Percentiles rank a stretch among this genome's conserved stretches.
phyloP scores from a whole-genome alignment of 1,139 yeast species.

The Geotrichum carabidarum region DNA sequence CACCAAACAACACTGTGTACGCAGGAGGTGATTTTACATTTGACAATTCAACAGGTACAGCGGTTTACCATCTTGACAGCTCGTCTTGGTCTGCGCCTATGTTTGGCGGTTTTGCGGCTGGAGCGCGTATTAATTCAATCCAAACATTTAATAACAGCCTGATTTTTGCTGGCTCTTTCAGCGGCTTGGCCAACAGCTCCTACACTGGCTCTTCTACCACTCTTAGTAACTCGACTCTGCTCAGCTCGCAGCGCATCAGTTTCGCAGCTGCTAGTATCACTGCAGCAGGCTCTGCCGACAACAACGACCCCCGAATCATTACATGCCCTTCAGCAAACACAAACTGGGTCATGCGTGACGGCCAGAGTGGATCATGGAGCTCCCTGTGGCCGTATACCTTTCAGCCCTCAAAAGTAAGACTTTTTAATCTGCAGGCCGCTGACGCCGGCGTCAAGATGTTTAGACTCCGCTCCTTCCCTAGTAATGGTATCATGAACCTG shows the following conservation, averaged over 20 bases:
- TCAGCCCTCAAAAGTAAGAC: constrained; percentile 69
- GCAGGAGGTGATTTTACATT: constrained; percentile 75
- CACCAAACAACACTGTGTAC: constrained; percentile 51
- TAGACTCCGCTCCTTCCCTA: constrained; percentile 71
- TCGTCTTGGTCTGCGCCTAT: constrained; percentile 48
- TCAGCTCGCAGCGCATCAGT: constrained; percentile 60
- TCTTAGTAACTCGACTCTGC: constrained; percentile 40
- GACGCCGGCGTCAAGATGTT: constrained; percentile 57
- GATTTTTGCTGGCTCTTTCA: constrained; percentile 77
- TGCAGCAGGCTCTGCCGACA: constrained; percentile 45
- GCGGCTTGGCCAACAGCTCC: constrained; percentile 53
- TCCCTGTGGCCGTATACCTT: constrained; percentile 56
- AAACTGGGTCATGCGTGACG: constrained; percentile 53
- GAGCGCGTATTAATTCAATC: constrained; percentile 62
- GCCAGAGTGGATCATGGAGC: constrained; percentile 61
- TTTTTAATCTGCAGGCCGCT: constrained; percentile 51
- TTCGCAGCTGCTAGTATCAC: constrained; percentile 57
- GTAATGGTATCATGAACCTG: constrained; percentile 85
- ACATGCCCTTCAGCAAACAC: constrained; percentile 53
- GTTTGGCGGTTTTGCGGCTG: constrained; percentile 70
- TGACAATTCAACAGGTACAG: constrained; percentile 55
- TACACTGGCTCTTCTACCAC: constrained; percentile 36
- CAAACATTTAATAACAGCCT: constrained; percentile 46
- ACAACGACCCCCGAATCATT: constrained; percentile 42
- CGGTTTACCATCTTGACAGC: constrained; percentile 54